phyloP scores from a whole-genome alignment of 495 filamentous ascomycete genomes.

The Talaromyces thailandensis region DNA sequence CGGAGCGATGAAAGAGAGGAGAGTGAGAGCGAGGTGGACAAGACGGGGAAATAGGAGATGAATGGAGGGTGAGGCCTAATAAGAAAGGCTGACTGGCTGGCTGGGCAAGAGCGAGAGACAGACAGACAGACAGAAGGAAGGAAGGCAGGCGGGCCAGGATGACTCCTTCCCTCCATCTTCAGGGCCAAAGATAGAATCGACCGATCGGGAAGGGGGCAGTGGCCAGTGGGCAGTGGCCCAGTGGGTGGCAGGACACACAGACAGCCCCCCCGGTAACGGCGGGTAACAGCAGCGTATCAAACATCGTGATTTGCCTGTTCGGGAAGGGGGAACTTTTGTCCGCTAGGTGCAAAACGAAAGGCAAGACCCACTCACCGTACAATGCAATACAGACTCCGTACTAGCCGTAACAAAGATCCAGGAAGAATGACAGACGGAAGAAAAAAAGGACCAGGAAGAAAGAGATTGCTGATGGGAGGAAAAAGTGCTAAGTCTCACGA shows the following conservation, averaged over 20 bases:
- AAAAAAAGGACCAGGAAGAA: not conserved
- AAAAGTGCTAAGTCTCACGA: not conserved
- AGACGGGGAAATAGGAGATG: not conserved
- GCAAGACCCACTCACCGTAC: not conserved
- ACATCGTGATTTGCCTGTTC: not conserved
- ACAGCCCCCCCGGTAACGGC: not conserved
- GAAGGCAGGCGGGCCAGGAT: not conserved
- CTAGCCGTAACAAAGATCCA: not conserved
- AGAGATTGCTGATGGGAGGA: not conserved
- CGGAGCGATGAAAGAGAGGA: constrained; percentile 4
- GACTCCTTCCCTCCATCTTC: not conserved
- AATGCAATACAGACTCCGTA: not conserved
- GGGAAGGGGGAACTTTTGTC: not conserved
- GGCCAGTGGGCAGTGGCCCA: not conserved
- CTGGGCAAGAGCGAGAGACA: not conserved
- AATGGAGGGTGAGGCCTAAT: not conserved
- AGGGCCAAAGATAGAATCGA: not conserved
- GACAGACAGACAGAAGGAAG: not conserved
- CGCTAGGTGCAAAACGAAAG: not conserved
- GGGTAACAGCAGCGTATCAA: not conserved
- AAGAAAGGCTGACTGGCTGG: not conserved
- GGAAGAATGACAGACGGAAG: not conserved
- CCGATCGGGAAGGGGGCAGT: constrained; percentile 4
- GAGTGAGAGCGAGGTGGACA: not conserved
- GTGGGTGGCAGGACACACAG: not conserved